Conservation (phyloP, 306 rosid species). For the Lotus japonicus region DNA sequence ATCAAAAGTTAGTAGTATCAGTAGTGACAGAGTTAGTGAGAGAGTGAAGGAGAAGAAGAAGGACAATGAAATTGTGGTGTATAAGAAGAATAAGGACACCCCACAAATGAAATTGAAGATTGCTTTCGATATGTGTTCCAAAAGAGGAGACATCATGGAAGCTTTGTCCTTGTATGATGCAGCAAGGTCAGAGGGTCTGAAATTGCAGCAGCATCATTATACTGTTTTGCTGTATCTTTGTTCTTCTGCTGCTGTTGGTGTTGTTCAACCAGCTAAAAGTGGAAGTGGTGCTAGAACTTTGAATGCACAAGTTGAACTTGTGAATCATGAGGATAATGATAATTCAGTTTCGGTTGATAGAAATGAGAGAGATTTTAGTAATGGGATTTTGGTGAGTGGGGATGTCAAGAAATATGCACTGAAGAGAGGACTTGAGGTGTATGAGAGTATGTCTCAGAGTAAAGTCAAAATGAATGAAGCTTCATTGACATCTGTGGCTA, state of each 20-base stretch:
- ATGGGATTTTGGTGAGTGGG: conserved; percentile 46
- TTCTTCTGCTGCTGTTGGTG: conserved; percentile 88
- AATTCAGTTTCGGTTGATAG: not conserved
- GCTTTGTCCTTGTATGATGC: conserved; percentile 66
- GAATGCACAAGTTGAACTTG: not conserved
- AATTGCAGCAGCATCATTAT: conserved; percentile 65
- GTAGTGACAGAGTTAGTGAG: conserved; percentile 7
- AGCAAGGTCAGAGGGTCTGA: conserved; percentile 44
- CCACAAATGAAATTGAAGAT: conserved; percentile 36
- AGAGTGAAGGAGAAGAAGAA: conserved; percentile 18
- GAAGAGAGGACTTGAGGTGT: conserved; percentile 67
- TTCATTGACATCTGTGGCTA: conserved; percentile 85
- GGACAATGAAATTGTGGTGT: conserved; percentile 14
- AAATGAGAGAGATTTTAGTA: not conserved
- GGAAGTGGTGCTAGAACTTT: conserved; percentile 53
- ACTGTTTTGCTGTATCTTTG: conserved; percentile 77
- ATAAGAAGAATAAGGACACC: conserved; percentile 34
- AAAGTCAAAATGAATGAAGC: conserved; percentile 77
- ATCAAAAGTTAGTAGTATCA: not conserved
- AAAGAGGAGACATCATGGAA: conserved; percentile 64
- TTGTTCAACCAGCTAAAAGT: conserved; percentile 79
- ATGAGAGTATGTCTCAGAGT: conserved; percentile 54
- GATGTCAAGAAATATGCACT: conserved; percentile 68
- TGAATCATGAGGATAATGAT: not conserved
- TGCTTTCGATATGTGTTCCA: conserved; percentile 75